Base-by-base conservation (phyloP, 2,329 filamentous ascomycete genomes). In the Ophiocordyceps robertsii region DNA sequence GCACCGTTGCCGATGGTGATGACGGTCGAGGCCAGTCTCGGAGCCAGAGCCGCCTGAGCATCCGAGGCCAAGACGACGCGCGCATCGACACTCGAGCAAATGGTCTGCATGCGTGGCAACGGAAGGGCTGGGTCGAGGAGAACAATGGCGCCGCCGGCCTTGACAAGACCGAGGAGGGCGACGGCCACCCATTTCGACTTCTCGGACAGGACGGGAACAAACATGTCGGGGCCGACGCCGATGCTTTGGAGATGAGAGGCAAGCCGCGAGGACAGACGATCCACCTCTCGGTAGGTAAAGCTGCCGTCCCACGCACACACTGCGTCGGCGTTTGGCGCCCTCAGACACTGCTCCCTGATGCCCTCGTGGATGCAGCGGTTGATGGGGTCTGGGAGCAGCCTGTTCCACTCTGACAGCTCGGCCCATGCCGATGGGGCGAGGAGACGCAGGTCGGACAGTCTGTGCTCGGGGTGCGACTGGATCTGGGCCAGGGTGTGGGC, bases 281-380 rank as follows among this genome's bases (percentile, higher is more conserved):
- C 39, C 0, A 70, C 52, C 17, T 70, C 58, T 43, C 49, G 41
- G 44, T 66, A 68, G 6, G 64, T 67, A 36, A 69, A 59, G 14
- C 51, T 46, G 14, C 63, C 67, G 46, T 70, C 68, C 65, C 66
- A 70, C 0, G 67, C 64, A n/a, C 61, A 52, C 14, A 70, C 56
- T 1, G 68, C 67, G 0, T 53, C 49, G 0, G 56, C 47, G 9
- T 50, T 42, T 0, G 65, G 62, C 1, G 53, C 49, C 14, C 46
- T 51, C 6, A 46, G 45, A 4, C 57, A 57, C 24, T 62, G 63
- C 10, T 60, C 52, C 3, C 59, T 55, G 35, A 70, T 59, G 40
- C 66, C 47, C 21, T 67, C 59, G 38, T 70, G 67, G 46, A 69
- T 63, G 37, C 62, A 65, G 0, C 38, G 2, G 3, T 52, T 17